These are phyloP conservation scores for Eutrema yunnanense DNA, from an alignment of 345 rosid species.

Conservation along the genomic window DNA sequence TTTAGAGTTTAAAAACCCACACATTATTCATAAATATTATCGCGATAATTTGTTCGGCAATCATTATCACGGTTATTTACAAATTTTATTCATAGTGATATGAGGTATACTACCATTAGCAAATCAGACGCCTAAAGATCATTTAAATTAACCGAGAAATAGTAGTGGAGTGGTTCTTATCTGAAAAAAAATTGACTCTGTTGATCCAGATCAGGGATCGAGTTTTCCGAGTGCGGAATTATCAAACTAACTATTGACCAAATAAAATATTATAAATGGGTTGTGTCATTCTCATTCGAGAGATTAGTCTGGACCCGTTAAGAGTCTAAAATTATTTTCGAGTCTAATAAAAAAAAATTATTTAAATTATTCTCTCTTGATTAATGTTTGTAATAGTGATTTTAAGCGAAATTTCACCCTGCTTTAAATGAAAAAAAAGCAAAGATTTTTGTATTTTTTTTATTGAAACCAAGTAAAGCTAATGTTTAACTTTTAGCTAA, in stretches of 20 bases:
- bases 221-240: too few relatives aligned
- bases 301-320: too few relatives aligned
- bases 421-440: background rate
- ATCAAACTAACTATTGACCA: too few relatives aligned
- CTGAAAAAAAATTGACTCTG: too few relatives aligned
- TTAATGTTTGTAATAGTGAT: background rate
- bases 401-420: background rate
- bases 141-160: too few relatives aligned
- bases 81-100: background rate
- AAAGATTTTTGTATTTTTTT: background rate
- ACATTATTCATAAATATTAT: background rate
- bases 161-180: too few relatives aligned
- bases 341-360: background rate
- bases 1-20: constrained; percentile 3
- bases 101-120: background rate
- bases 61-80: background rate
- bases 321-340: too few relatives aligned
- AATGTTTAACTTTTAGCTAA: constrained; percentile 53
- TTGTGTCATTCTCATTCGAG: too few relatives aligned
- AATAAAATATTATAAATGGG: too few relatives aligned
- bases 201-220: too few relatives aligned
- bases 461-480: constrained; percentile 37
- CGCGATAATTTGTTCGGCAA: background rate
- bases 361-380: background rate
- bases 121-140: background rate